Evolutionary conservation across 257 asterid genomes (phyloP).

Genomic region (Voacanga thouarsii): DNA sequence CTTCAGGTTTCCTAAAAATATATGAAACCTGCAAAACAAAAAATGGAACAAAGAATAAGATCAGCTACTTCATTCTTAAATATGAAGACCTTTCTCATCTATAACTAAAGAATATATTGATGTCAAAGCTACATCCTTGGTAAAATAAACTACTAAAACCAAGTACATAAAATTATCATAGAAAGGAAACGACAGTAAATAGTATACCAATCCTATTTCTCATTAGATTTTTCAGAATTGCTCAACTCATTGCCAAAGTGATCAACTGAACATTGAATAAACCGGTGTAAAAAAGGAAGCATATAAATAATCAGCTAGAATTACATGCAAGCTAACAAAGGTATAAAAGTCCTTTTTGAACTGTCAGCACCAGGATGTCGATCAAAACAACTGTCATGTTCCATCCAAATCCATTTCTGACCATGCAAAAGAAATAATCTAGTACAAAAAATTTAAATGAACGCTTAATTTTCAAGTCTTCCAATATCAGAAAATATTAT

Average conservation of each 20-base stretch:
- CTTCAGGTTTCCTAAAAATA: constrained; percentile 71
- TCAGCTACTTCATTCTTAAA: too few relatives aligned
- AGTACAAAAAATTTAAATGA: background rate
- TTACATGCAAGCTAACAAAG: background rate
- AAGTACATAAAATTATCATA: background rate
- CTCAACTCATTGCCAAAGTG: background rate
- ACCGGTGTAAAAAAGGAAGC: background rate
- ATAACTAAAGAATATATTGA: background rate
- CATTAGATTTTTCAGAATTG: background rate
- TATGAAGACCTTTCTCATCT: background rate
- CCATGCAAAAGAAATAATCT: constrained; percentile 8
- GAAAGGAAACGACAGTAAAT: background rate
- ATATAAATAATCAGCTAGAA: background rate
- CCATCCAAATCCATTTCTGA: background rate
- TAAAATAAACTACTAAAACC: background rate
- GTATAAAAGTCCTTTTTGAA: background rate
- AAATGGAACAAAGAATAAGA: background rate
- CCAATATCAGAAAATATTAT: background rate
- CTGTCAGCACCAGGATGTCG: background rate
- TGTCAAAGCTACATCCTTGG: background rate
- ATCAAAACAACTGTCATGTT: background rate
- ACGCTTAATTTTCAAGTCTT: background rate
- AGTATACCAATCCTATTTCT: background rate
- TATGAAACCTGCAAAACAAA: constrained; percentile 69
- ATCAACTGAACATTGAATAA: background rate